Base-by-base conservation (phyloP, 2,329 filamentous ascomycete genomes). In the Calonectria naviculata region DNA sequence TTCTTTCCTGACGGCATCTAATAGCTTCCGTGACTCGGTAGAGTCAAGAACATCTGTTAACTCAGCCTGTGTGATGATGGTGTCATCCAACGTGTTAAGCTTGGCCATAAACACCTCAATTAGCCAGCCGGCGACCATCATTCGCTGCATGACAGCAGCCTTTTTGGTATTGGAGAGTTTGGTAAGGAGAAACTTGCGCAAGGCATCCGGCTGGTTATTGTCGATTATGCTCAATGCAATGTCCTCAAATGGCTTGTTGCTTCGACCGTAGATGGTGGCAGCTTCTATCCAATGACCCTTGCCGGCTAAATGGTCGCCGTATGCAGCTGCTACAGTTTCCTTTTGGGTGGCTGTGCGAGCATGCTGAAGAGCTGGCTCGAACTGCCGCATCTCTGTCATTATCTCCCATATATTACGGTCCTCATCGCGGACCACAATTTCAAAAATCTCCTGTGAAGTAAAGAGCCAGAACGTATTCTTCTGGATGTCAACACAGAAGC, bases 401-500 rank as follows among this genome's bases (percentile, higher is more conserved):
- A 98, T 94, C 80, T 94, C 94, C 97, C 97, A 99, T 19, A 98
- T 91, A 81, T 98, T 94, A 75, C 97, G 88, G 76, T 95, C 94
- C 82, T 99, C 97, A 67, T 98, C 94, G 52, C 92, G 93, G 15
- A 96, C 93, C 15, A 97, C 94, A 70, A 99, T 93, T 84, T 99
- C 97, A 76, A 95, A 98, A 62, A 99, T 98, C 78, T 97, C 95
- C 68, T 94, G 90, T 0, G 91, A 89, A 0, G 96, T 98, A 80
- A 98, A 97, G 2, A 99, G 89, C 97, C 97, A 99, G 80, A 96
- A 98, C 0, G 97, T 99, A 79, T 96, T 97, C 86, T 98, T 98
- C 82, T 97, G 96, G 71, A 93, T 89, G 82, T 99, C 97, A 10
- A 96, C 92, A 62, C 95, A 93, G 21, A 99, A 89, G 0, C 94